Evolutionary conservation across 2,329 filamentous ascomycete species (phyloP).

Genomic region (Sporothrix sp.): DNA sequence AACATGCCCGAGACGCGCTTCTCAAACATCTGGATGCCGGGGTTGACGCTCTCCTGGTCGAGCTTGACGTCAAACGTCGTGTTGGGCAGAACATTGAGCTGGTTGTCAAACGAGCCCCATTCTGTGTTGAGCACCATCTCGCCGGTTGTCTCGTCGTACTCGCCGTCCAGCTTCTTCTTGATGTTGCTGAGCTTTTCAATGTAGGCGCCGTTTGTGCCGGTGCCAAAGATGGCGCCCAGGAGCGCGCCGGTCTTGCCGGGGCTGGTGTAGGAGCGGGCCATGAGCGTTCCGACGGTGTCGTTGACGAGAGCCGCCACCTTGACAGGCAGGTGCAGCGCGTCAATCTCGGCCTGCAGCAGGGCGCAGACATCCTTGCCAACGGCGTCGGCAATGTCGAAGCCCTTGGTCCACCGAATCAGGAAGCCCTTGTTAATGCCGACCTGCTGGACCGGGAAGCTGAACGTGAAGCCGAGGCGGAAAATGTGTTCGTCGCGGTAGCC

Average conservation of each 20-base stretch:
- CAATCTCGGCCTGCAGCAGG: constrained; percentile 80
- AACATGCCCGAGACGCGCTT: constrained; percentile 99
- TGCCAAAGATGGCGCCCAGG: constrained; percentile 95
- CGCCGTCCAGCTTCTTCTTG: constrained; percentile 61
- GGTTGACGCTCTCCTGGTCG: constrained; percentile 75
- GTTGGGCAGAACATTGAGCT: constrained; percentile 74
- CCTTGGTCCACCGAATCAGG: constrained; percentile 96
- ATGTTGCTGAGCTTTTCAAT: constrained; percentile 84
- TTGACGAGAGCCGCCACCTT: constrained; percentile 95
- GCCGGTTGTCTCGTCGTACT: constrained; percentile 71
- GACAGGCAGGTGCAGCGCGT: constrained; percentile 76
- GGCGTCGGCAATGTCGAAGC: constrained; percentile 92
- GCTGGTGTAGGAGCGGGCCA: constrained; percentile 93
- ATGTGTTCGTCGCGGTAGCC: constrained; percentile 62
- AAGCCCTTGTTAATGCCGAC: constrained; percentile 90
- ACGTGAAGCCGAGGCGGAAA: constrained; percentile 96
- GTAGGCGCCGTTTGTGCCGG: constrained; percentile 94
- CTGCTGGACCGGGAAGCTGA: constrained; percentile 94
- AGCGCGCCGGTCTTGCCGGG: constrained; percentile 78
- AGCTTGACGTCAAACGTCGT: constrained; percentile 74
- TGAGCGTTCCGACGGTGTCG: constrained; percentile 93
- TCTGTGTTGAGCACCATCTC: constrained; percentile 98
- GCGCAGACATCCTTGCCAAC: constrained; percentile 91
- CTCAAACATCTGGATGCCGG: constrained; percentile 96
- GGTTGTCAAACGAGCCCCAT: constrained; percentile 97